Evolutionary conservation across 208 protist species (phyloP), one percentile per base, ranked within the genome.

Genomic region (Crithidia thermophila): DNA sequence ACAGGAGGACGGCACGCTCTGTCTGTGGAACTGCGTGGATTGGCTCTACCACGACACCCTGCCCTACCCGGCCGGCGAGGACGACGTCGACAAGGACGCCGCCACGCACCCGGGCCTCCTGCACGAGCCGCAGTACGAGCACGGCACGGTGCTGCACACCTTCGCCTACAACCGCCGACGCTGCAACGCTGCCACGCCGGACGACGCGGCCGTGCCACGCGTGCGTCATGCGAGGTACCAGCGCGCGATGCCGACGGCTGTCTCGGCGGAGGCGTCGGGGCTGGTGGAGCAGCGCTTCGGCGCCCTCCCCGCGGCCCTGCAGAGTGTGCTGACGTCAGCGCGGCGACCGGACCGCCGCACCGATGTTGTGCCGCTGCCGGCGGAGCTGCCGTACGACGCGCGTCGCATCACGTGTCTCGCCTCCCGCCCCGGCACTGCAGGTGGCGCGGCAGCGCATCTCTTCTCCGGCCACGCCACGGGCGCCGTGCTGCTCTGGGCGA

Each of bases 391-490:
- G 7, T 87, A 87, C 46, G 81, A 87, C 49, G 23, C 60, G 7
- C 72, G 81, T 2, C 81, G 81, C 45, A 67, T 87, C n/a, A 87
- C 81, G 27, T 80, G 77, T 36, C 45, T 86, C 34, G 46, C 72
- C 5, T 68, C 67, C 14, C 28, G 2, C 40, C 36, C 27, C 43
- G 21, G 27, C 33, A 0, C 14, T 33, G 28, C 36, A 20, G 23
- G 42, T 25, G 63, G 36, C 2, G 4, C 46, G 14, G 37, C 64
- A 28, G 61, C 59, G 7, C 71, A 78, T 13, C 75, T 87, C 28
- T 81, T 67, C 68, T 76, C 68, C 21, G 81, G 81, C 3, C 81
- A 87, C 36, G 81, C 76, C 23, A 83, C 77, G 0, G 81, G 81
- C 6, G 81, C 81, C 43, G 65, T 87, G 23, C 67, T 87, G 9